Base-by-base conservation (phyloP, 352 stramenopile species). In the Albugo candida region DNA sequence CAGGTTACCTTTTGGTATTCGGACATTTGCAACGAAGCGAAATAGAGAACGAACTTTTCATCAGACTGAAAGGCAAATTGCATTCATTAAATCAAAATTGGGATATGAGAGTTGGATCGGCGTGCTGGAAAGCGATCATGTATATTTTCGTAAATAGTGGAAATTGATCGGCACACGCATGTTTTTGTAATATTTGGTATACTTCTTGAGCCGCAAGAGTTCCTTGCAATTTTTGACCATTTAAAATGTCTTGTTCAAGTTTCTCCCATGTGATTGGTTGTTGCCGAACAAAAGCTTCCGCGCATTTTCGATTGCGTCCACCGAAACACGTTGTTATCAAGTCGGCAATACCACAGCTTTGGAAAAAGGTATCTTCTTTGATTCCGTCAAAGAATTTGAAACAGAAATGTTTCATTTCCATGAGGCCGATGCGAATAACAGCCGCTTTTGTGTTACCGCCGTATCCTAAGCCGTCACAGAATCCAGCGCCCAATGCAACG, bases 321-420 rank as follows among this genome's bases (percentile, higher is more conserved):
- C 94, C 93, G 58, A 97, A 98, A 65, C 94, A 98, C 48, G 93
- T 98, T 21, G 94, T 98, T 55, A 98, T 98, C 5, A 98, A 68
- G 57, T 98, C 94, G 6, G 93, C 94, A 35, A 98, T 91, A 13
- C 94, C 94, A 59, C 93, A 98, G 56, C 72, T 95, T 69, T 97
- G 80, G 50, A 96, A 92, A 61, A 98, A 97, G 38, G 93, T 97
- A 56, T 83, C 67, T 47, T 96, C 80, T 57, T 87, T 85, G 43
- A 93, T 71, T 24, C 86, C 83, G 51, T 89, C 72, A 61, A 95
- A 97, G 77, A 97, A 97, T 53, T 83, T 83, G 60, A 88, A 86
- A 59, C 71, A 83, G 48, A 92, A 92, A 61, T 81, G 87, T 43
- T 92, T 88, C 85, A 98, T 98, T 65, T 98, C 94, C 48, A 73